These are phyloP conservation scores for Lipomyces spencermartinsiae DNA, from an alignment of 805 yeast species.

Conservation along the genomic window DNA sequence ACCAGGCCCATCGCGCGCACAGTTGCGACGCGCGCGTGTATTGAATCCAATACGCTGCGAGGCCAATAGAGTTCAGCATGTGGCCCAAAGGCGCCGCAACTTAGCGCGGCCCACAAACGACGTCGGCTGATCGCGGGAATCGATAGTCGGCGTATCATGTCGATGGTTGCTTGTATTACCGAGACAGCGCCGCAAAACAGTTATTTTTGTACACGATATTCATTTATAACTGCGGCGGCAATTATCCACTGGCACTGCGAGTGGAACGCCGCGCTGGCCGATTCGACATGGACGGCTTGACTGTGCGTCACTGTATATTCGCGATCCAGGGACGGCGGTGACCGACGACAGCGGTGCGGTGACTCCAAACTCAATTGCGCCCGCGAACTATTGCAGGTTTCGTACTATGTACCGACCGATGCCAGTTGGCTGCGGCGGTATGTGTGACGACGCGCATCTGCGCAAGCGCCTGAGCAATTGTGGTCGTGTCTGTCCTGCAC, in stretches of 20 bases:
- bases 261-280: too few relatives aligned
- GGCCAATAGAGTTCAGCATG: conserved; percentile 3
- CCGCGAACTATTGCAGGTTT: background rate
- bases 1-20: background rate
- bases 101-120: background rate
- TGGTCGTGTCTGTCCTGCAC: background rate
- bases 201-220: too few relatives aligned
- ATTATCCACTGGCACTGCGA: background rate
- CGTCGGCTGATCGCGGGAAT: background rate
- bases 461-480: background rate
- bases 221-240: too few relatives aligned
- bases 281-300: too few relatives aligned
- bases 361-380: background rate
- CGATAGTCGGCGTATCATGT: background rate
- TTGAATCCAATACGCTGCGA: background rate
- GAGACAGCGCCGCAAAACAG: too few relatives aligned
- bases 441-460: background rate
- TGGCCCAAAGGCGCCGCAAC: background rate
- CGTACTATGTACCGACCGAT: background rate
- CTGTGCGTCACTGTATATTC: background rate
- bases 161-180: too few relatives aligned
- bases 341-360: background rate
- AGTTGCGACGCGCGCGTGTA: background rate
- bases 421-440: background rate
- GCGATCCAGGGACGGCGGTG: background rate